A percentile compares a stretch with the other conserved stretches of the same genome.
Evolutionary conservation across 805 yeast species (phyloP).

Genomic region (Wickerhamiella spandovensis): DNA sequence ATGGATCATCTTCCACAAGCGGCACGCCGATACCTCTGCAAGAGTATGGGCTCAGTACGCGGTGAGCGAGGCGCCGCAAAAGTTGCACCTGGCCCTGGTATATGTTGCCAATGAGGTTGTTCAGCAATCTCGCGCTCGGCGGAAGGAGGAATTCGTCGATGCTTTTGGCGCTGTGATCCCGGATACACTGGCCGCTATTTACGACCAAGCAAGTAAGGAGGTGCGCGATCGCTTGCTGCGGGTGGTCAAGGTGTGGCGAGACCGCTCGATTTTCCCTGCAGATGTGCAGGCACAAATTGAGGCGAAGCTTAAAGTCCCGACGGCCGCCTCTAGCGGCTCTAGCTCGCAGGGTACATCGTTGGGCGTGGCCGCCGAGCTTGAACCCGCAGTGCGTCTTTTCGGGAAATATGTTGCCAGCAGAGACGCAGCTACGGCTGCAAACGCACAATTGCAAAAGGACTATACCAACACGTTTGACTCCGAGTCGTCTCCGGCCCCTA

Average conservation of each 20-base stretch:
- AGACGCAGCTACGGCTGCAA: not conserved
- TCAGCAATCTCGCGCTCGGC: conserved; percentile 58
- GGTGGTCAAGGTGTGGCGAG: conserved; percentile 53
- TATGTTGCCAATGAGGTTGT: conserved; percentile 73
- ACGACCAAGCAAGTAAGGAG: conserved; percentile 28
- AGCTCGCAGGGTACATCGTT: not conserved
- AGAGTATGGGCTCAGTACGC: conserved; percentile 35
- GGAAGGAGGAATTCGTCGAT: conserved; percentile 41
- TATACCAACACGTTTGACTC: conserved; percentile 14
- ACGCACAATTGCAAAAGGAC: not conserved
- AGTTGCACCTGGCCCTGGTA: conserved; percentile 41
- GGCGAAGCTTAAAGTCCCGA: not conserved
- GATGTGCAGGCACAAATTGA: conserved; percentile 24
- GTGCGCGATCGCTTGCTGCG: conserved; percentile 40
- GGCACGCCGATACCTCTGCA: conserved; percentile 42
- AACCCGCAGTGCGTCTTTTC: not conserved
- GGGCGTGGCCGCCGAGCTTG: conserved; percentile 5
- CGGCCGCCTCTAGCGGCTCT: not conserved
- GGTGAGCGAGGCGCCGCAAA: conserved; percentile 24
- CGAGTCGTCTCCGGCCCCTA: conserved; percentile 25
- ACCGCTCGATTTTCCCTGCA: conserved; percentile 38
- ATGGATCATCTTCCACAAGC: conserved; percentile 55
- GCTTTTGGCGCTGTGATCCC: conserved; percentile 40
- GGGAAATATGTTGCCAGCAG: not conserved
- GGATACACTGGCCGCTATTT: conserved; percentile 26